Conservation (phyloP, 192 early-diverging fungal species). For the Spinellus fusiger region DNA sequence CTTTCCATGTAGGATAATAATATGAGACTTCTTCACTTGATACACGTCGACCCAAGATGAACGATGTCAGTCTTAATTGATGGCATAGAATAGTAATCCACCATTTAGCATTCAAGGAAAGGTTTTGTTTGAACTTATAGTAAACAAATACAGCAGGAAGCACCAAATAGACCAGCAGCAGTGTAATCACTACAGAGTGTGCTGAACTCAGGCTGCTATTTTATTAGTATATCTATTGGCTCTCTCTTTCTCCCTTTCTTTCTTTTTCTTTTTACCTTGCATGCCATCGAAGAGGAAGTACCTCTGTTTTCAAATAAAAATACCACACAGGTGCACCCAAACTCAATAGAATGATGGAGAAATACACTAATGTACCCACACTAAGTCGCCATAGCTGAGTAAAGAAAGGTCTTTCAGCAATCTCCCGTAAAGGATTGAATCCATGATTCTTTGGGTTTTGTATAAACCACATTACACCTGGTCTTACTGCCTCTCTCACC, state of each 20-base stretch:
- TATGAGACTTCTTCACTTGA: slow-evolving; percentile 72
- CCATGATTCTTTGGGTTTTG: slow-evolving; percentile 91
- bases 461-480: slow-evolving; percentile 97
- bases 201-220: slow-evolving; percentile 17
- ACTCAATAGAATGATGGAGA: slow-evolving; percentile 64
- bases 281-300: slow-evolving; percentile 6
- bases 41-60: slow-evolving; percentile 68
- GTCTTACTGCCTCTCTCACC: slow-evolving; percentile 77
- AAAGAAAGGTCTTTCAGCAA: slow-evolving; percentile 69
- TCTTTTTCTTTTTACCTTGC: neutral
- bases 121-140: slow-evolving; percentile 51
- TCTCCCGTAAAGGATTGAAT: slow-evolving; percentile 90
- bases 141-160: slow-evolving; percentile 59
- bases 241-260: neutral
- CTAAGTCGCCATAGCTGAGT: slow-evolving; percentile 78
- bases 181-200: slow-evolving; percentile 68
- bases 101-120: slow-evolving; percentile 25
- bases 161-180: slow-evolving; percentile 69
- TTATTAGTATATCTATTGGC: neutral
- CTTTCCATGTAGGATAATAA: slow-evolving; percentile 40
- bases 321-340: slow-evolving; percentile 52
- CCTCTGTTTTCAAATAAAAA: slow-evolving; percentile 9
- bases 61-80: slow-evolving; percentile 66
- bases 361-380: slow-evolving; percentile 79
- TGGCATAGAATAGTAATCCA: slow-evolving; percentile 75